Evolutionary conservation across 768 basidiomycete genomes (phyloP).

Genomic region (Exsudoporus frostii): DNA sequence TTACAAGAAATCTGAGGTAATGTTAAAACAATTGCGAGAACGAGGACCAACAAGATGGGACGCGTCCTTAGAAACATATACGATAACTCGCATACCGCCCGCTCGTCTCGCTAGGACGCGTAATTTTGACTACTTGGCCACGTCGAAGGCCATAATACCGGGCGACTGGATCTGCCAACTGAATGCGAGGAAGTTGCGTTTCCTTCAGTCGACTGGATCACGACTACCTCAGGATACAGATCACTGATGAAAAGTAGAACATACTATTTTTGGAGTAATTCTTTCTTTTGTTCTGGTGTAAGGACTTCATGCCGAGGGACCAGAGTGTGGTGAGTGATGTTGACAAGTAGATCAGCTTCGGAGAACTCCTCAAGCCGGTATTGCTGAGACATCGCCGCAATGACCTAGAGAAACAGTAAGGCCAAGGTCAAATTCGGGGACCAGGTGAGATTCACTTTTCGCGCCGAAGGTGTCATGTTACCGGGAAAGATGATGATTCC

Average conservation of each 20-base stretch:
- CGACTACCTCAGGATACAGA: conserved; percentile 6
- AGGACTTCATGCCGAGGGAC: conserved; percentile 93
- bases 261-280: conserved; percentile 88
- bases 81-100: conserved; percentile 92
- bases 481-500: conserved; percentile 96
- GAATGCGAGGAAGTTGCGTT: conserved; percentile 96
- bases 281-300: conserved; percentile 78
- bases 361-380: conserved; percentile 95
- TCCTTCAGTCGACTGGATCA: conserved; percentile 85
- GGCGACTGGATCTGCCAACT: conserved; percentile 95
- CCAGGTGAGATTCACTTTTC: conserved; percentile 59
- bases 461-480: conserved; percentile 94
- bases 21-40: conserved; percentile 2
- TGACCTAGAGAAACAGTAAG: conserved; percentile 55
- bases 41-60: not conserved
- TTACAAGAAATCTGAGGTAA: conserved; percentile 11
- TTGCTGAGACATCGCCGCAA: conserved; percentile 82
- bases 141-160: conserved; percentile 95
- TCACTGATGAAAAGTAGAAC: conserved; percentile 33
- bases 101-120: conserved; percentile 92
- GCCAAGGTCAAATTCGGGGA: not conserved
- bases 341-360: conserved; percentile 93
- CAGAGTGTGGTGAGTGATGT: conserved; percentile 93
- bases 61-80: conserved; percentile 66
- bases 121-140: conserved; percentile 98